These are phyloP conservation scores for Candida chilensis DNA, from an alignment of 805 yeast species.

Conservation along the genomic window DNA sequence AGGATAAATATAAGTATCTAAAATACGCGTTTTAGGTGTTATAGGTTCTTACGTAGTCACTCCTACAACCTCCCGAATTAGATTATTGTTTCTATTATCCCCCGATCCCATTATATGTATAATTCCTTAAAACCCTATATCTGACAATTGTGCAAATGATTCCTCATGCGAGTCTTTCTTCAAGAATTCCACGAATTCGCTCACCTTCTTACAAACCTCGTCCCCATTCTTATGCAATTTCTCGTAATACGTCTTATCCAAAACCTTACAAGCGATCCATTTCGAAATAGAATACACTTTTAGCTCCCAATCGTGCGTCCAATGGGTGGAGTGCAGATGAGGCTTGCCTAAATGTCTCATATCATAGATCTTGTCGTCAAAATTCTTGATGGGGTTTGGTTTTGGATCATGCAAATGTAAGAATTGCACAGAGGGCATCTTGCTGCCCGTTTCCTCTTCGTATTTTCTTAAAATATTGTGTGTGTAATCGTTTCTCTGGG, in stretches of 20 bases:
- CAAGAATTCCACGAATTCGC: constrained; percentile 13
- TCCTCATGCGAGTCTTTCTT: constrained; percentile 9
- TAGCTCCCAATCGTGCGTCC: constrained; percentile 15
- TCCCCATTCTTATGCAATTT: constrained; percentile 5
- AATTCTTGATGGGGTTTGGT: constrained; percentile 7
- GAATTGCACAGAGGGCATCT: constrained; percentile 9
- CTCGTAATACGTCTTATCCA: too few relatives aligned
- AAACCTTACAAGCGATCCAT: constrained; percentile 16
- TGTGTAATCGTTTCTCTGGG: constrained; percentile 8
- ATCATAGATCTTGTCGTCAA: constrained; percentile 5
- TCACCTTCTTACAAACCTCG: constrained; percentile 11
- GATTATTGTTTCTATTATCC: too few relatives aligned
- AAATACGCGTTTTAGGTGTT: too few relatives aligned
- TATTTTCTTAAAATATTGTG: constrained; percentile 15
- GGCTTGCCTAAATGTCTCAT: constrained; percentile 10
- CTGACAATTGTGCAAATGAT: constrained; percentile 1
- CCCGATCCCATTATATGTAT: too few relatives aligned
- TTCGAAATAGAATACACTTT: constrained; percentile 11
- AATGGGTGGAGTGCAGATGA: constrained; percentile 8
- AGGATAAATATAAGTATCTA: too few relatives aligned
- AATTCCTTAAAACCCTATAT: too few relatives aligned
- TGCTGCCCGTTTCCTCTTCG: constrained; percentile 7
- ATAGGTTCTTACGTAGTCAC: too few relatives aligned
- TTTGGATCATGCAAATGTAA: constrained; percentile 14
- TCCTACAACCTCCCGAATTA: too few relatives aligned